These are phyloP conservation scores for Sclerotinia subarctica DNA, from an alignment of 2,329 filamentous ascomycete genomes.

Conservation along the genomic window DNA sequence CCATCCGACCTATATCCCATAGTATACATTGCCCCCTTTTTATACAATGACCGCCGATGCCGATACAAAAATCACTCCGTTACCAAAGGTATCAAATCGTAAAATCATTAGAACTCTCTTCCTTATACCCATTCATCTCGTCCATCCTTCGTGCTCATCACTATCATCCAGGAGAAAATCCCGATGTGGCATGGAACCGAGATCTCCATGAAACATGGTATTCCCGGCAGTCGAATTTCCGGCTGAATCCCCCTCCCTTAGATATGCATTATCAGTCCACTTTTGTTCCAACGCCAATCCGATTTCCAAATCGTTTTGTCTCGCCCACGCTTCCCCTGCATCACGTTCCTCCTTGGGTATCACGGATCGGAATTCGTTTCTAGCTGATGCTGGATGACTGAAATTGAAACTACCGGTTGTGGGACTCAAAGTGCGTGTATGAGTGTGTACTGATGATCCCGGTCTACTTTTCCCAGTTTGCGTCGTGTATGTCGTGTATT, in stretches of 20 bases:
- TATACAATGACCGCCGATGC: neutral
- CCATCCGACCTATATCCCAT: neutral
- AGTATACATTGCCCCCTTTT: neutral
- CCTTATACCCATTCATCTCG: neutral
- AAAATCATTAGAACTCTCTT: constrained; percentile 3
- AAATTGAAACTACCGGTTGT: constrained; percentile 4
- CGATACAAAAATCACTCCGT: neutral
- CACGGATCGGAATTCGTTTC: neutral
- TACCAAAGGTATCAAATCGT: constrained; percentile 8
- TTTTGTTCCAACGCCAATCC: constrained; percentile 9
- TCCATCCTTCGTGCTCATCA: constrained; percentile 13
- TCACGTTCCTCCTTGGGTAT: neutral
- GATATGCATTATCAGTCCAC: neutral
- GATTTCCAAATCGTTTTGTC: constrained; percentile 14
- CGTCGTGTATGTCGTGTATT: neutral
- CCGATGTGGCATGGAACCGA: neutral
- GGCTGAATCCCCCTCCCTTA: neutral
- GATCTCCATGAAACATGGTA: neutral
- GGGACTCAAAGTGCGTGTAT: constrained; percentile 4
- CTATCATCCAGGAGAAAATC: constrained; percentile 18
- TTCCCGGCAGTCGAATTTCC: neutral
- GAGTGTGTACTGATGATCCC: constrained; percentile 2
- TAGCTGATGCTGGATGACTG: neutral
- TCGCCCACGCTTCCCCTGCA: constrained; percentile 6
- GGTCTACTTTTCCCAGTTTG: neutral